Percentiles rank a stretch among this genome's conserved stretches.
Evolutionary conservation across 2,329 filamentous ascomycete genomes (phyloP).

Genomic region (Botryotinia calthae): DNA sequence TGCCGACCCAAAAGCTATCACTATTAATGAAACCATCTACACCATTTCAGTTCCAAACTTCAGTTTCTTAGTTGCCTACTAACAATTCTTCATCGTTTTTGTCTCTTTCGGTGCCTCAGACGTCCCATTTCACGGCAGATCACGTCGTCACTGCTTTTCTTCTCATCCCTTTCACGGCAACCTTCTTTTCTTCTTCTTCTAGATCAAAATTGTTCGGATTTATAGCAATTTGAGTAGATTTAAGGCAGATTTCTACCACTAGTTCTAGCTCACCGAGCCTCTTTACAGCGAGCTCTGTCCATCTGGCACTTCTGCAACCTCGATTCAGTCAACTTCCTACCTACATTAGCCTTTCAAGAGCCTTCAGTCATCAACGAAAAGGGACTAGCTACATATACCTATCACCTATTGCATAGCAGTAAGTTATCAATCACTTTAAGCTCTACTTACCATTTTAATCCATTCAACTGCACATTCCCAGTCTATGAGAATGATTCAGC

Average conservation of each 20-base stretch:
- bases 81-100: neutral
- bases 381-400: neutral
- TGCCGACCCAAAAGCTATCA: neutral
- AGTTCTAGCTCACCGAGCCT: neutral
- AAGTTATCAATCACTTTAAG: neutral
- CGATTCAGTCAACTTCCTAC: neutral
- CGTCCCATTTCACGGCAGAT: neutral
- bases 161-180: neutral
- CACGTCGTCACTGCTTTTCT: neutral
- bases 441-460: neutral
- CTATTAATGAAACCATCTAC: neutral
- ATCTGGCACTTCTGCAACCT: neutral
- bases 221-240: no score
- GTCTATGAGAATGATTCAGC: neutral
- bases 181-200: neutral
- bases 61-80: no score
- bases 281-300: accelerated
- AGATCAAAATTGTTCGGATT: neutral
- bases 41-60: neutral
- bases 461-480: neutral
- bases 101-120: no score
- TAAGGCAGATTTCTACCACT: neutral
- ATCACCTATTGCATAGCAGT: neutral
- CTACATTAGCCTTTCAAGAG: neutral
- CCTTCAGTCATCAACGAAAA: neutral